phyloP scores from a whole-genome alignment of 2,329 filamentous ascomycete genomes.

The Fusarium oligoseptatum region DNA sequence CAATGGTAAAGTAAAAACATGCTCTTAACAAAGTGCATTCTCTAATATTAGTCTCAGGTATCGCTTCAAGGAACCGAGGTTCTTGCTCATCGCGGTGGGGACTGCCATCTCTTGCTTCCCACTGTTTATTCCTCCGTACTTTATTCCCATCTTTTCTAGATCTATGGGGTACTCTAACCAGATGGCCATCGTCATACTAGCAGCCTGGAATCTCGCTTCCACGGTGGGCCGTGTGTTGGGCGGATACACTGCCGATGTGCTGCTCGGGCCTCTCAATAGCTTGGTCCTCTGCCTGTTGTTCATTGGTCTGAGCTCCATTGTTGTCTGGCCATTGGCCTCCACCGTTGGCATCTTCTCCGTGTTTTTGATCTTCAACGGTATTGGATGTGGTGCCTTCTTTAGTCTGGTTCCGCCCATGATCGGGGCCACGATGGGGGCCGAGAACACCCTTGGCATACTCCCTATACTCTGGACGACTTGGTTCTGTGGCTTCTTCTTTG shows the following conservation, averaged over 20 bases:
- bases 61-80: constrained; percentile 44
- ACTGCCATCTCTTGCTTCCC: constrained; percentile 47
- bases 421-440: constrained; percentile 42
- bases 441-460: constrained; percentile 41
- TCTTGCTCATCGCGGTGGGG: constrained; percentile 40
- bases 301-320: constrained; percentile 45
- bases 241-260: constrained; percentile 42
- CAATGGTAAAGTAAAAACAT: constrained; percentile 41
- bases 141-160: constrained; percentile 43
- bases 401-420: constrained; percentile 47
- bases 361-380: constrained; percentile 44
- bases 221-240: constrained; percentile 44
- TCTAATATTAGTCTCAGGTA: constrained; percentile 33
- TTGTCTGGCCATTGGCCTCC: constrained; percentile 46
- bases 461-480: constrained; percentile 49
- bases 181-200: constrained; percentile 39
- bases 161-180: constrained; percentile 46
- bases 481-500: constrained; percentile 50
- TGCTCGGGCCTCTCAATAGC: constrained; percentile 48
- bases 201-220: constrained; percentile 49
- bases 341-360: constrained; percentile 41
- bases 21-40: background rate
- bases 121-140: constrained; percentile 44
- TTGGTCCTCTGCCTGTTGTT: constrained; percentile 43
- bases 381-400: constrained; percentile 50